Conservation (phyloP, 768 basidiomycete species). For the Hypholoma fasciculare region DNA sequence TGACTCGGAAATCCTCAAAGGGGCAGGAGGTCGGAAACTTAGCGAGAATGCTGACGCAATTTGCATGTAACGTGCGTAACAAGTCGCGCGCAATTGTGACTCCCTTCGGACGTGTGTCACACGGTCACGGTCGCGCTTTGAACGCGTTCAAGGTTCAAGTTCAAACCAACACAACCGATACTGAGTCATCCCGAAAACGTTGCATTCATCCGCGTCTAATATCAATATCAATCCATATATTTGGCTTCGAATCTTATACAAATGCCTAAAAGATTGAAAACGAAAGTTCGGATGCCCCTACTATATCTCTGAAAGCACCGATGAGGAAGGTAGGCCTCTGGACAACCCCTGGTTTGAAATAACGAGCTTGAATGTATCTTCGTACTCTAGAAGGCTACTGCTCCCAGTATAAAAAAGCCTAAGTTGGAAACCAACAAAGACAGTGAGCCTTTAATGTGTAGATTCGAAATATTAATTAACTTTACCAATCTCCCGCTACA, state of each 20-base stretch:
- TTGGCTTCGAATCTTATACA: not conserved
- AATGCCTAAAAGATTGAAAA: conserved; percentile 13
- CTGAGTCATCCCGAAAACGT: no score
- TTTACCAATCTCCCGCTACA: no score
- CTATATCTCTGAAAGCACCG: not conserved
- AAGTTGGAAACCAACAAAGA: not conserved
- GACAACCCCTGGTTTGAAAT: not conserved
- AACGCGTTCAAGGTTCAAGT: no score
- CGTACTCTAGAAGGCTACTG: not conserved
- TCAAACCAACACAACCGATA: no score
- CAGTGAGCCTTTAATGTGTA: not conserved
- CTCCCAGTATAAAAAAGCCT: not conserved
- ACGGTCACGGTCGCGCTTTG: conserved; percentile 1
- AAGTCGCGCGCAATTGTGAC: conserved; percentile 15
- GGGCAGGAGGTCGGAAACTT: not conserved
- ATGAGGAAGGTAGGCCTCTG: no score
- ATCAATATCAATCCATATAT: no score
- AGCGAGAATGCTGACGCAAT: conserved; percentile 35
- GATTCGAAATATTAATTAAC: not conserved
- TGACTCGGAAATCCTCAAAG: conserved; percentile 5
- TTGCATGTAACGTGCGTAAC: conserved; percentile 15
- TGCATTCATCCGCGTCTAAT: no score
- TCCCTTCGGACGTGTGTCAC: conserved; percentile 10
- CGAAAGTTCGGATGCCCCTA: not conserved
- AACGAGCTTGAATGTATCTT: not conserved